These are phyloP conservation scores for Candida tetrigidarum DNA, from an alignment of 1,139 yeast genomes.

Conservation along the genomic window DNA sequence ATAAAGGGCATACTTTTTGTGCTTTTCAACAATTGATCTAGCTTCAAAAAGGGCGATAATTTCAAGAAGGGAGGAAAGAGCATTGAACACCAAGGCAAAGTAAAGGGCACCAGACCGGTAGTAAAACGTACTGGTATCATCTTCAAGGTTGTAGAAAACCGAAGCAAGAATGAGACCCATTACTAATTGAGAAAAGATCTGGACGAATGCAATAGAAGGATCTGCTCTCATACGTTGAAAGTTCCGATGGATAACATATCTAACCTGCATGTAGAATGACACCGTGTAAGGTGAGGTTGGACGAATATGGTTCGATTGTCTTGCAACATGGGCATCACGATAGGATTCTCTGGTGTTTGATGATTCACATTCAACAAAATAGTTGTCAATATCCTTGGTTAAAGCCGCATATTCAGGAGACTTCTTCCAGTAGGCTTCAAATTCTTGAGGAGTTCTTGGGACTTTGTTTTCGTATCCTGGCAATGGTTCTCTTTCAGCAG, in stretches of 20 bases:
- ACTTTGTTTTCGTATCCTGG: slow-evolving; percentile 46
- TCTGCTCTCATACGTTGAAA: slow-evolving; percentile 32
- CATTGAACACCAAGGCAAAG: slow-evolving; percentile 59
- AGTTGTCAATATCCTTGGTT: slow-evolving; percentile 22
- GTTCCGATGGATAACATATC: slow-evolving; percentile 31
- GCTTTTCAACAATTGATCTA: slow-evolving; percentile 64
- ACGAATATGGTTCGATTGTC: slow-evolving; percentile 29
- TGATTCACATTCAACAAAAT: slow-evolving; percentile 14
- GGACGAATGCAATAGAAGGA: slow-evolving; percentile 31
- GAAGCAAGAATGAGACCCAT: slow-evolving; percentile 48
- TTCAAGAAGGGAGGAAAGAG: slow-evolving; percentile 61
- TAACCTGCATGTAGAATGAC: slow-evolving; percentile 37
- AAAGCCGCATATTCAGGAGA: slow-evolving; percentile 24
- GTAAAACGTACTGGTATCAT: slow-evolving; percentile 54
- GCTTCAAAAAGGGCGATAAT: slow-evolving; percentile 58
- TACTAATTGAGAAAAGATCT: slow-evolving; percentile 29
- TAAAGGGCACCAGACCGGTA: slow-evolving; percentile 61
- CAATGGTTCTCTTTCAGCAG: slow-evolving; percentile 59
- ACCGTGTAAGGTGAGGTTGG: slow-evolving; percentile 37
- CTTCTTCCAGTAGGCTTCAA: slow-evolving; percentile 27
- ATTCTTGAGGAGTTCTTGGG: slow-evolving; percentile 29
- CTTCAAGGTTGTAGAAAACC: slow-evolving; percentile 53
- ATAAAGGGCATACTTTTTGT: slow-evolving; percentile 63
- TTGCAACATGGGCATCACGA: slow-evolving; percentile 31
- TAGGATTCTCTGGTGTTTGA: slow-evolving; percentile 16